Conservation (phyloP, 2,329 filamentous ascomycete genomes). For the Neopestalotiopsis sp. region DNA sequence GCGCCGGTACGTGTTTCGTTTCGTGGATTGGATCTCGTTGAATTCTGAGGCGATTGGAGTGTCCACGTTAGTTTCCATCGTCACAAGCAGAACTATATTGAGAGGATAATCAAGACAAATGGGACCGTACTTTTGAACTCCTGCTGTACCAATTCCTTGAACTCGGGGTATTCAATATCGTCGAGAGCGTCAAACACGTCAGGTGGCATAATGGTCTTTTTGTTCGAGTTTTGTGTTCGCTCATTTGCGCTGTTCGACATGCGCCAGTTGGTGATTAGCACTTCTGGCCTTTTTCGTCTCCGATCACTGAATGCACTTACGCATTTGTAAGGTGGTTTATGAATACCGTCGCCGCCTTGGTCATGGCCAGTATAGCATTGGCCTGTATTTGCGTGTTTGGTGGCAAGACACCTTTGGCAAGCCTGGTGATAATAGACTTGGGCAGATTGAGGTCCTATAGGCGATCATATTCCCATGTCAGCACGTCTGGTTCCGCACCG, state of each 20-base stretch:
- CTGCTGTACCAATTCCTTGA: slow-evolving; percentile 70
- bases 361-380: slow-evolving; percentile 79
- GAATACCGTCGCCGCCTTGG: slow-evolving; percentile 83
- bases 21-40: slow-evolving; percentile 74
- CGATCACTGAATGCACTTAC: slow-evolving; percentile 52
- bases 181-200: slow-evolving; percentile 80
- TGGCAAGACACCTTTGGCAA: slow-evolving; percentile 80
- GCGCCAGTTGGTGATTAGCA: neutral
- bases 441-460: slow-evolving; percentile 74
- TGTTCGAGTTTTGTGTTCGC: slow-evolving; percentile 66
- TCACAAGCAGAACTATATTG: neutral
- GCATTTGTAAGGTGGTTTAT: slow-evolving; percentile 78
- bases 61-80: neutral
- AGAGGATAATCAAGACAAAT: neutral
- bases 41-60: slow-evolving; percentile 58
- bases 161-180: slow-evolving; percentile 78
- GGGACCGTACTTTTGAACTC: slow-evolving; percentile 72
- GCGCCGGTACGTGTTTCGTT: slow-evolving; percentile 74
- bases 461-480: neutral
- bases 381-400: slow-evolving; percentile 84
- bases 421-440: slow-evolving; percentile 79
- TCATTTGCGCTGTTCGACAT: slow-evolving; percentile 68
- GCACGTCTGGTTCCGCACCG: neutral
- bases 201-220: slow-evolving; percentile 78
- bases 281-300: neutral